Percentiles rank a stretch among this genome's conserved stretches.
Evolutionary conservation across 495 filamentous ascomycete species (phyloP).

Genomic region (Talaromyces adpressus): DNA sequence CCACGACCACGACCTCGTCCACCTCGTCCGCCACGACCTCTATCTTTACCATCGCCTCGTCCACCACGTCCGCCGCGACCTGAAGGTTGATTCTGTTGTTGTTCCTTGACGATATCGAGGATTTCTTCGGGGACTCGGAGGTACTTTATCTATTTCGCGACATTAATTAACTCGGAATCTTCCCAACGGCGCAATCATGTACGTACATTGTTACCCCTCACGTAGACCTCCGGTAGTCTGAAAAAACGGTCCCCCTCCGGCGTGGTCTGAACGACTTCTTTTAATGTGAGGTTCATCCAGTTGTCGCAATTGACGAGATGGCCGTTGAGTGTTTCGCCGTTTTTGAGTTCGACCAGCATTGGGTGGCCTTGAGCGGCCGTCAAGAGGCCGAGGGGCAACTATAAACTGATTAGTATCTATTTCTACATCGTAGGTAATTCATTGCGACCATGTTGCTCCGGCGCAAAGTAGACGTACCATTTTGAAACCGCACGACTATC

Average conservation of each 20-base stretch:
- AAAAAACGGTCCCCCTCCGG: slow-evolving; percentile 92
- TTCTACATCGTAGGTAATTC: neutral
- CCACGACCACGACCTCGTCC: slow-evolving; percentile 47
- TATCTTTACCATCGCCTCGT: slow-evolving; percentile 55
- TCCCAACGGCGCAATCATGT: neutral
- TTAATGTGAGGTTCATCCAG: slow-evolving; percentile 98
- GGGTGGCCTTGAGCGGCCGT: slow-evolving; percentile 96
- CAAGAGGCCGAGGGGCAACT: slow-evolving; percentile 90
- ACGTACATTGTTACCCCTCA: slow-evolving; percentile 91
- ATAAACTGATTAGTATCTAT: neutral
- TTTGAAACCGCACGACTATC: neutral
- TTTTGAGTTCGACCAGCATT: slow-evolving; percentile 99
- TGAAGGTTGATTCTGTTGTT: slow-evolving; percentile 67
- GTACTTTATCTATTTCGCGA: slow-evolving; percentile 79
- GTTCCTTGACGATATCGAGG: slow-evolving; percentile 87
- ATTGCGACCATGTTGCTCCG: neutral
- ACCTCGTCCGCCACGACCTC: slow-evolving; percentile 40
- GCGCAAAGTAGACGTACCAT: neutral
- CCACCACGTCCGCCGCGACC: slow-evolving; percentile 63
- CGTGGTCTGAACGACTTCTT: slow-evolving; percentile 96
- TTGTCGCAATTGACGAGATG: slow-evolving; percentile 94
- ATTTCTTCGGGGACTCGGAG: slow-evolving; percentile 93
- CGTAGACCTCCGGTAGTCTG: slow-evolving; percentile 85
- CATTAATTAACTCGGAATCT: slow-evolving; percentile 1
- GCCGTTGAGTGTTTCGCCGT: slow-evolving; percentile 94